phyloP scores from a whole-genome alignment of 2,329 filamentous ascomycete species.

The Neopestalotiopsis sp. region DNA sequence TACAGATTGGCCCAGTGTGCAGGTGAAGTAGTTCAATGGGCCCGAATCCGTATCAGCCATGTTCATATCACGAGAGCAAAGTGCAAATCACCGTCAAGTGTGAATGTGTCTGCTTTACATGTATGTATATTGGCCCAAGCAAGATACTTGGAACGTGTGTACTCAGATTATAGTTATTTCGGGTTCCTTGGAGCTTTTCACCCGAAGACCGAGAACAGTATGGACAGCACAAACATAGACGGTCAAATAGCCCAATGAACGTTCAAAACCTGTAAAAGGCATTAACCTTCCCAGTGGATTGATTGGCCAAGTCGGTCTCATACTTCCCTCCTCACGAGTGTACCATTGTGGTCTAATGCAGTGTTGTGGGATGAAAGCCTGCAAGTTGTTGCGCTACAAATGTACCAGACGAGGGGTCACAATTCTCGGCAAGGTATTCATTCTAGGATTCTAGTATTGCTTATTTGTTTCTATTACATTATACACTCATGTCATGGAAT shows the following conservation, averaged over 20 bases:
- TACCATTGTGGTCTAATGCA: neutral
- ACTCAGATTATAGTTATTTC: too few species aligned
- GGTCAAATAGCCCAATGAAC: neutral
- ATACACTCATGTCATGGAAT: neutral
- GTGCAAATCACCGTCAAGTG: neutral
- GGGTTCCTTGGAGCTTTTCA: too few species aligned
- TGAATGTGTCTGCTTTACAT: neutral
- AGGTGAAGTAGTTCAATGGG: slow-evolving; percentile 60
- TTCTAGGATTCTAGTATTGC: neutral
- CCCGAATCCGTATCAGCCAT: neutral
- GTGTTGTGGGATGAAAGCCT: neutral
- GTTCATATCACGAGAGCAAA: neutral
- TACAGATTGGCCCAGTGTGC: slow-evolving; percentile 62
- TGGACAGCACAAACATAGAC: neutral
- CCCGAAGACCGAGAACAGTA: neutral
- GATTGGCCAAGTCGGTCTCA: neutral
- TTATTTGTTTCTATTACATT: neutral
- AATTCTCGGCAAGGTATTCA: neutral
- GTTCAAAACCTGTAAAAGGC: neutral
- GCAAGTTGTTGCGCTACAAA: neutral
- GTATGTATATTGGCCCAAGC: neutral
- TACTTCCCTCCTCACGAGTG: too few species aligned
- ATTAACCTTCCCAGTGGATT: neutral
- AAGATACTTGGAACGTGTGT: too few species aligned
- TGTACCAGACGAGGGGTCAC: neutral